Evolutionary conservation across 805 yeast genomes (phyloP), one percentile per base, ranked within the genome.

Genomic region (Priceomyces castillae): DNA sequence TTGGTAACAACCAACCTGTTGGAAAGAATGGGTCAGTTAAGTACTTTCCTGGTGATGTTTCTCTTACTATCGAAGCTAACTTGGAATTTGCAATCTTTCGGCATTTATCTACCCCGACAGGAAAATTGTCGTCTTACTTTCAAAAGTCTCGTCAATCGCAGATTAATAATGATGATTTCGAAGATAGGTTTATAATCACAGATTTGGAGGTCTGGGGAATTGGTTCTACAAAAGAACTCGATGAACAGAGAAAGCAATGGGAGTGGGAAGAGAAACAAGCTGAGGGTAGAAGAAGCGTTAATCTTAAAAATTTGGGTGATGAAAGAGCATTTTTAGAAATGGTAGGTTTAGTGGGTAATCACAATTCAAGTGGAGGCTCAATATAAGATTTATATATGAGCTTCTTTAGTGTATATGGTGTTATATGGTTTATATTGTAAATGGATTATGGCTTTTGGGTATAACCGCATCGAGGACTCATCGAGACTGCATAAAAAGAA

Each of bases 251-350:
- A 37, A 79, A 77, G 53, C 77, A 77, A 46, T 86, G 96, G 94
- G 90, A 84, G 53, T 90, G 97, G 97, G 97, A 92, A 58, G 85
- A 84, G 56, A 71, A 80, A 39, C 96, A 89, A 58, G 95, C 95
- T 0, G 77, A 81, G 52, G 82, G 89, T 30, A 71, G 97, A 41
- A 85, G 84, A 53, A 73, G 78, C 22, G 77, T 90, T 2, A 88
- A 90, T 55, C 51, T 82, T 25, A 73, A 76, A 41, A 77, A 76
- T 44, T 58, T 85, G 51, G 86, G 86, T 1, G 97, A 90, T 53
- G 96, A 89, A 41, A 65, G 89, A 43, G 95, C 96, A 0, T 69
- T 90, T 38, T 65, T 90, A 48, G 97, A 90, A 52, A 76, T 90
- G 88, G 97, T 88, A 0, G 84, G 84, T 0, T 57, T 79, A 34